Evolutionary conservation across 1,284 basidiomycete species (phyloP), one percentile per base, ranked within the genome.

Genomic region (Boletus sp.): DNA sequence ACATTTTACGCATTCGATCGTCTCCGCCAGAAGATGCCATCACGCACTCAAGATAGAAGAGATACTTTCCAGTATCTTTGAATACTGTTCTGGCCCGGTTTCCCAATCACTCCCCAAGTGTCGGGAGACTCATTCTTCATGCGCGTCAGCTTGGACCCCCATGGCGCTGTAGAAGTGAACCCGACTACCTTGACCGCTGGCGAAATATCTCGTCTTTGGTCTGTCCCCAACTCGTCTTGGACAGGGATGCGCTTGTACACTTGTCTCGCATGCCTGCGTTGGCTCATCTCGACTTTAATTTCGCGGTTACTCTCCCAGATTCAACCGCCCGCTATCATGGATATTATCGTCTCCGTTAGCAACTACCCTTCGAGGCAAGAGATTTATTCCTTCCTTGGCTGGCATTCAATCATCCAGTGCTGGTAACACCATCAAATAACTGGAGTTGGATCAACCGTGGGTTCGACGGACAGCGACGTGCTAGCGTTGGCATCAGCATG

Each of bases 11-110:
- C n/a, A n/a, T 27, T 32, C 30, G n/a, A 32, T 8, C 8, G n/a
- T 14, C n/a, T 33, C 9, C 16, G 30, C 14, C 14, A 8, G 13
- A 33, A 16, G 17, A 16, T 19, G 57, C n/a, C 59, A 58, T 29
- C 52, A 26, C 17, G 55, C 58, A n/a, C 60, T 62, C 16, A 34
- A 34, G 39, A 41, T 62, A 16, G 57, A 60, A 10, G 60, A 60
- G 13, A 60, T 58, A 8, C 45, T 62, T 9, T 3, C 45, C 4
- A 52, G 57, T 6, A 44, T 58, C 26, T 61, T 58, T 32, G 44
- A 49, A 9, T 59, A 59, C 8, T 57, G 53, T 26, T 27, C 30
- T 46, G n/a, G n/a, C n/a, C n/a, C n/a, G n/a, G 3, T 20, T 20
- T n/a, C 17, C 17, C 9, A 20, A 27, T 2, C 13, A 9, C 26